Evolutionary conservation across 768 basidiomycete species (phyloP).

Genomic region (Lactifluus rugatus): DNA sequence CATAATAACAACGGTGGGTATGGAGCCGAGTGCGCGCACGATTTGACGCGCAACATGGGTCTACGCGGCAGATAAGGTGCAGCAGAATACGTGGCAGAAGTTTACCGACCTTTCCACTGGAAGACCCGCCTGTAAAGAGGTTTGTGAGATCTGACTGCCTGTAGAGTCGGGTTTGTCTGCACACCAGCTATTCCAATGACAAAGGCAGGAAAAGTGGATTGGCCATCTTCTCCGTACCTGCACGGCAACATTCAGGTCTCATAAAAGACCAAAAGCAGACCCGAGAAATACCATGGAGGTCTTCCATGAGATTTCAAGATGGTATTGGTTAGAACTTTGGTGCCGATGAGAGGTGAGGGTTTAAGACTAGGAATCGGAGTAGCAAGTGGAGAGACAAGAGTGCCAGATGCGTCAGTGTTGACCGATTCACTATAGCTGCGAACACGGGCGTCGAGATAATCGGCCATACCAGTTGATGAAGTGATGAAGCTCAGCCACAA

Average conservation of each 20-base stretch:
- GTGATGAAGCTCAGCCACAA: background rate
- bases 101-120: constrained; percentile 65
- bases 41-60: constrained; percentile 82
- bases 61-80: constrained; percentile 29
- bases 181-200: constrained; percentile 77
- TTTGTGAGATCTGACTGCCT: background rate
- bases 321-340: constrained; percentile 52
- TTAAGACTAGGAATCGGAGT: constrained; percentile 9
- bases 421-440: constrained; percentile 2
- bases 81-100: background rate
- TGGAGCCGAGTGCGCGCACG: constrained; percentile 68
- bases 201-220: constrained; percentile 62
- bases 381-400: constrained; percentile 5
- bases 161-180: background rate
- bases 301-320: constrained; percentile 77
- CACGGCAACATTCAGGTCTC: constrained; percentile 8
- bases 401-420: constrained; percentile 2
- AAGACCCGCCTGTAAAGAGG: constrained; percentile 50
- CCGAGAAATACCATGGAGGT: constrained; percentile 57
- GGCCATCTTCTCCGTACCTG: constrained; percentile 75
- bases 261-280: constrained; percentile 1
- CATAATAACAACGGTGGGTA: constrained; percentile 83
- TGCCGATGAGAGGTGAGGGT: constrained; percentile 1
- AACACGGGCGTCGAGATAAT: constrained; percentile 6
- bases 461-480: too few species aligned